Evolutionary conservation across 2,329 filamentous ascomycete species (phyloP), one percentile per base, ranked within the genome.

Genomic region (Colletotrichum sp.): DNA sequence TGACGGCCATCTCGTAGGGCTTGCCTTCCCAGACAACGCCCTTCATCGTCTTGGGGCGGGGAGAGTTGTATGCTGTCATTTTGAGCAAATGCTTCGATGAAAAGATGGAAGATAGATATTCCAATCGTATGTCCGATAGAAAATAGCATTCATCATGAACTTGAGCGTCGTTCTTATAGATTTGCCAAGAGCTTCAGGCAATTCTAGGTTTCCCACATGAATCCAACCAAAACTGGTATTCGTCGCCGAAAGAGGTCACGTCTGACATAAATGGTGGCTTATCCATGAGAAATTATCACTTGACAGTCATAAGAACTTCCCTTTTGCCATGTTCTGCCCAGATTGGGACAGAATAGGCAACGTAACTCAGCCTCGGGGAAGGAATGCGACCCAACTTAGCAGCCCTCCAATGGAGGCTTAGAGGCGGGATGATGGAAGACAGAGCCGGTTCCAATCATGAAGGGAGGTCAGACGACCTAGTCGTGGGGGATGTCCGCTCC

Each of bases 21-120:
- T 65, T 77, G 25, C 83, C 83, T 36, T 85, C 71, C 57, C 61
- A 85, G 57, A 65, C 8, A 3, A 76, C 74, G 15, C 69, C 71
- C 11, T 52, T 61, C 75, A 77, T 77, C 16, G 71, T 70, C 22
- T 73, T 75, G 34, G 61, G 69, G 3, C 29, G 67, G 6, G 55
- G 19, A 9, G 36, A 12, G 6, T 62, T 44, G 16, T 62, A 52
- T 25, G 36, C 27, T 3, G 65, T 27, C 71, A 73, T 72, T 62
- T 12, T 32, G 8, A 62, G 29, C 6, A 22, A 29, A 16, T 59
- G 3, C 5, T 62, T n/a, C 16, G 19, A 62, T 13, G n/a, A 22
- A 22, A 12, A 62, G 11, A 62, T 62, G 9, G 19, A 16, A 29
- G 29, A 61, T 25, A 4, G 3, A 5, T 2, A 32, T 8, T 62